phyloP scores from a whole-genome alignment of 129 eudicot species.

The Oenanthe sinensis region DNA sequence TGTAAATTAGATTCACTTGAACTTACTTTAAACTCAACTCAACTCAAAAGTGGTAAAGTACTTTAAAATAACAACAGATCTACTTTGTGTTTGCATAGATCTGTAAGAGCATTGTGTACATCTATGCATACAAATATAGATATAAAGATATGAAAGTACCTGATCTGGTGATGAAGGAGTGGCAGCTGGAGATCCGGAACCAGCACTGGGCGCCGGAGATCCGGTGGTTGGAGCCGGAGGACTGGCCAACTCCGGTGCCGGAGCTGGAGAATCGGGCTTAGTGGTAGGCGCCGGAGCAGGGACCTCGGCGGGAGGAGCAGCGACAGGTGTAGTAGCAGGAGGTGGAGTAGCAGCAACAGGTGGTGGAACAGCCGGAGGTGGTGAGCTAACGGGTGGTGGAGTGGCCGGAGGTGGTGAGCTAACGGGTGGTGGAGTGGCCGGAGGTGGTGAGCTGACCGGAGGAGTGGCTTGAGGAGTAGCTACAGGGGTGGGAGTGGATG shows the following conservation, averaged over 20 bases:
- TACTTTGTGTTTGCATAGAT: background rate
- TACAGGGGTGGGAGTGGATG: slow-evolving; percentile 21
- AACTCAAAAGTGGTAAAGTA: background rate
- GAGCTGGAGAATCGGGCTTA: slow-evolving; percentile 30
- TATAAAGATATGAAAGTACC: slow-evolving; percentile 22
- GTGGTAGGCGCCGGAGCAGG: slow-evolving; percentile 30
- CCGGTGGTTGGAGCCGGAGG: slow-evolving; percentile 66
- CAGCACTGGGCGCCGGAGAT: slow-evolving; percentile 43
- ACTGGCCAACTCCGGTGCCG: slow-evolving; percentile 26
- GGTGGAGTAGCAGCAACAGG: slow-evolving; percentile 22
- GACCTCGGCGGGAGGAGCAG: slow-evolving; percentile 30
- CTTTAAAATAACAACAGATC: background rate
- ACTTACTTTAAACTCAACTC: background rate
- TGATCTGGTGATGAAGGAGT: slow-evolving; percentile 44
- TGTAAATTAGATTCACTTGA: background rate
- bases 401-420: slow-evolving; percentile 34
- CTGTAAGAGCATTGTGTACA: background rate
- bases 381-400: slow-evolving; percentile 27
- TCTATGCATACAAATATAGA: background rate
- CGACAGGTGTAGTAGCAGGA: slow-evolving; percentile 18
- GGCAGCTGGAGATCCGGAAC: slow-evolving; percentile 32
- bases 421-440: slow-evolving; percentile 28
- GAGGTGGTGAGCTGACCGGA: slow-evolving; percentile 34
- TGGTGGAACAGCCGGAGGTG: slow-evolving; percentile 39
- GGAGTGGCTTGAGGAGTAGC: slow-evolving; percentile 37